Conservation (phyloP, 2,329 filamentous ascomycete species). For the Cercospora nicotianae region DNA sequence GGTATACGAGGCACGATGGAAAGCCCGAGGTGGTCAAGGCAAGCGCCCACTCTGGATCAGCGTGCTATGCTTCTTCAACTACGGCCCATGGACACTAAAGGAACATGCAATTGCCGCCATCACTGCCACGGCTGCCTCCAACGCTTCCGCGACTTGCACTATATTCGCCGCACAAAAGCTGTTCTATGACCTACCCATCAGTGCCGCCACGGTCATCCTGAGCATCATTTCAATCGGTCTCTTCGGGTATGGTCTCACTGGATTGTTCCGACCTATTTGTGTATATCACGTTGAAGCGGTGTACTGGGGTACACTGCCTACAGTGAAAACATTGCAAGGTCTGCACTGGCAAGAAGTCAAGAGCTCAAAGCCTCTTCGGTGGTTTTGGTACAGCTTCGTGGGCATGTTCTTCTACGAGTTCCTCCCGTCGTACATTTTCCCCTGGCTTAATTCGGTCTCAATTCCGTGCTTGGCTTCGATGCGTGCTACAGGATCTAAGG, state of each 20-base stretch:
- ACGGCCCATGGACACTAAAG: constrained; percentile 55
- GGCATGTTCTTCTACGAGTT: constrained; percentile 55
- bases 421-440: constrained; percentile 57
- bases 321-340: constrained; percentile 56
- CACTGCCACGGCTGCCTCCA: constrained; percentile 36
- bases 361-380: constrained; percentile 53
- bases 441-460: constrained; percentile 57
- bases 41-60: constrained; percentile 46
- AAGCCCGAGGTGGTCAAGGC: constrained; percentile 44
- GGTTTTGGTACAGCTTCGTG: constrained; percentile 51
- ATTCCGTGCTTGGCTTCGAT: constrained; percentile 57
- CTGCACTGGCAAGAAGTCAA: constrained; percentile 56
- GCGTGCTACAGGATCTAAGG: constrained; percentile 51
- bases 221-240: constrained; percentile 56
- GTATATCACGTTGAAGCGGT: constrained; percentile 60
- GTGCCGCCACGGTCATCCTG: constrained; percentile 50
- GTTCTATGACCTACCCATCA: constrained; percentile 54
- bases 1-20: constrained; percentile 51
- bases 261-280: constrained; percentile 54
- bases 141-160: constrained; percentile 45
- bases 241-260: constrained; percentile 58
- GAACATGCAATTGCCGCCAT: constrained; percentile 48
- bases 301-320: constrained; percentile 57
- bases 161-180: constrained; percentile 45
- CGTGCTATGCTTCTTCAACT: constrained; percentile 51